A percentile compares a stretch with the other conserved stretches of the same genome.
Conservation (phyloP, 2,329 filamentous ascomycete genomes). For the Drechslerella coelobrocha region DNA sequence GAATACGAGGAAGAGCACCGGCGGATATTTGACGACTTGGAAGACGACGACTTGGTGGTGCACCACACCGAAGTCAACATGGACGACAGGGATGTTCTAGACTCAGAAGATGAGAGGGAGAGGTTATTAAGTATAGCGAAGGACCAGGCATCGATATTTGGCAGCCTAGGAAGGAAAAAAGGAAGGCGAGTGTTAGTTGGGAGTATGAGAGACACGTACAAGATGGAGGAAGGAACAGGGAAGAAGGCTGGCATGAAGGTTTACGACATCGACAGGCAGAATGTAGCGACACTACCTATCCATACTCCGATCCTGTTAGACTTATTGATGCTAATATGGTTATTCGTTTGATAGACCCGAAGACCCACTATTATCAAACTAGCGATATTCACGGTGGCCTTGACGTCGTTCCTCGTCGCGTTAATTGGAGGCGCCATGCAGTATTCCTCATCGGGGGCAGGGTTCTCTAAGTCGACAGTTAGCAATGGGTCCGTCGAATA, state of each 20-base stretch:
- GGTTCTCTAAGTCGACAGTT: conserved; percentile 56
- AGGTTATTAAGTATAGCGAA: conserved; percentile 62
- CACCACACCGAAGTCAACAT: conserved; percentile 68
- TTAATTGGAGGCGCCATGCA: conserved; percentile 53
- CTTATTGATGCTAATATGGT: conserved; percentile 3
- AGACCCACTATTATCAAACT: conserved; percentile 52
- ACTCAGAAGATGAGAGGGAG: conserved; percentile 77
- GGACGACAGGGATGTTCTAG: conserved; percentile 73
- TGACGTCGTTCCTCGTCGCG: conserved; percentile 52
- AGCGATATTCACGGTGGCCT: conserved; percentile 41
- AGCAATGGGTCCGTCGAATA: conserved; percentile 89
- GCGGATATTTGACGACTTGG: conserved; percentile 63
- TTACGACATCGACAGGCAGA: conserved; percentile 47
- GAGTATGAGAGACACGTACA: conserved; percentile 48
- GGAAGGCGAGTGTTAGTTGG: conserved; percentile 54
- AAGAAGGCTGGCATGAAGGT: conserved; percentile 38
- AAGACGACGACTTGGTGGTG: conserved; percentile 67
- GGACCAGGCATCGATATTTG: conserved; percentile 52
- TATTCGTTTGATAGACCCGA: conserved; percentile 50
- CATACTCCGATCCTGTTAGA: conserved; percentile 9
- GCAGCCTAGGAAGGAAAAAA: conserved; percentile 53
- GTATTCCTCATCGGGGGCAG: conserved; percentile 49
- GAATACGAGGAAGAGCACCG: conserved; percentile 48
- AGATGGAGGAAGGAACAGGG: conserved; percentile 51
- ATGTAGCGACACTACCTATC: conserved; percentile 7